Evolutionary conservation across 2,329 filamentous ascomycete genomes (phyloP).

Genomic region (Clarireedia sp.): DNA sequence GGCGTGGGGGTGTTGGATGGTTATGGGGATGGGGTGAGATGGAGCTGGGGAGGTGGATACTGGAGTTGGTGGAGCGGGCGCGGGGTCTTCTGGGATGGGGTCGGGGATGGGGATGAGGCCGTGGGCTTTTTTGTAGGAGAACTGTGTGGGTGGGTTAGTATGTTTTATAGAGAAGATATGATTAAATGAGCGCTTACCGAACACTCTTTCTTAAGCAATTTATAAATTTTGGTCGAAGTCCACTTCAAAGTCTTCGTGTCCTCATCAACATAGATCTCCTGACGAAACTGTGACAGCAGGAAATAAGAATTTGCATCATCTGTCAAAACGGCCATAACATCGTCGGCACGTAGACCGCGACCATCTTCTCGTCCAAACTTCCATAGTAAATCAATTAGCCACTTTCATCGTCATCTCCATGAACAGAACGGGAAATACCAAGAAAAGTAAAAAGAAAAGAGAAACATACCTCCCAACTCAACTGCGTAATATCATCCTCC

Average conservation of each 20-base stretch:
- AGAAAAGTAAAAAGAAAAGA: not conserved
- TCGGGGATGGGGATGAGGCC: not conserved
- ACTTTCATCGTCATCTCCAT: not conserved
- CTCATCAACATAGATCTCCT: not conserved
- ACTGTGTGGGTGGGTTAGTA: not conserved
- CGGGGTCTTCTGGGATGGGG: not conserved
- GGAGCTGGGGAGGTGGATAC: not conserved
- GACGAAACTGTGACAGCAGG: slow-evolving; percentile 1
- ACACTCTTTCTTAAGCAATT: slow-evolving; percentile 3
- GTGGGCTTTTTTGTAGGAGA: not conserved
- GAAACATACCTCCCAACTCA: slow-evolving; percentile 7
- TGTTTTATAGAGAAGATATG: not conserved
- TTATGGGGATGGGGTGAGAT: not conserved
- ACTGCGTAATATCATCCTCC: not conserved
- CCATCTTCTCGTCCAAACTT: slow-evolving; percentile 7
- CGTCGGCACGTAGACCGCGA: not conserved
- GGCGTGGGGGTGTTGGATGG: not conserved
- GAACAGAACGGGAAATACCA: not conserved
- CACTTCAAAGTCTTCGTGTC: not conserved
- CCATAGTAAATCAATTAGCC: not conserved
- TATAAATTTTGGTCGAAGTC: not conserved
- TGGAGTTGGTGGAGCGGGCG: not conserved
- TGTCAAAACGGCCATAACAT: slow-evolving; percentile 1
- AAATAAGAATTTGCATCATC: slow-evolving; percentile 7
- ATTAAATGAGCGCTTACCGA: not conserved